Base-by-base conservation (phyloP, 2,329 filamentous ascomycete species). In the Clonostachys rosea region DNA sequence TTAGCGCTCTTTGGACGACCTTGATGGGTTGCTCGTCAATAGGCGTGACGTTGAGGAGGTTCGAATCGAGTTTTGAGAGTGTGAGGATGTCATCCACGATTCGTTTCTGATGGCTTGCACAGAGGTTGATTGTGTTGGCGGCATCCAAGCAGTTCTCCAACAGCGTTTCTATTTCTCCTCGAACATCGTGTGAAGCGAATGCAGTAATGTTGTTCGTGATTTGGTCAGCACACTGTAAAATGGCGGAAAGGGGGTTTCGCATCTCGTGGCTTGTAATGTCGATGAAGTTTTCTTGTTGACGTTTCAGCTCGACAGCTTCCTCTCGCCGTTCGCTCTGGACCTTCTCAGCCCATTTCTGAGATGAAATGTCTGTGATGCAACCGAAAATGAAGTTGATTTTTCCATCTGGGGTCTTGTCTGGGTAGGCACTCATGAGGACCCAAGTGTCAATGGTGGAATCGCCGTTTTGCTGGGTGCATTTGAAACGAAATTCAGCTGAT, bases 271-370 rank as follows among this genome's bases (percentile, higher is more conserved):
- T 84, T 4, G 84, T 87, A 47, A 87, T 87, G 56, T 88, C 84
- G 53, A 88, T 87, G 57, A 87, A 87, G 53, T 87, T 87, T 55
- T 83, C 79, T 54, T 83, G 79, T 52, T 87, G 83, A 20, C 81
- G 75, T 63, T 94, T 94, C 50, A 91, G 75, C 60, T 92, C 86
- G 3, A 91, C 81, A 0, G 89, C 90, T 61, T 94, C 89, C 57
- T 91, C 81, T 58, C 88, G 86, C 49, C 88, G 83, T 41, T 84
- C 78, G 56, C 80, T 89, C 63, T 95, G 88, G 34, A 90, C 82
- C 42, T 85, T 83, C 63, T 95, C 89, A 2, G 89, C 89, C 74
- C 85, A 86, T 62, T 95, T 95, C 61, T 94, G 88, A 46, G 87
- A 81, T 16, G 86, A 90, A 53, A 95, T 95, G 58, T 95, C 89